Evolutionary conservation across 106 monocot genomes (phyloP), one percentile per base, ranked within the genome.

Genomic region (Platanthera guangdongensis): DNA sequence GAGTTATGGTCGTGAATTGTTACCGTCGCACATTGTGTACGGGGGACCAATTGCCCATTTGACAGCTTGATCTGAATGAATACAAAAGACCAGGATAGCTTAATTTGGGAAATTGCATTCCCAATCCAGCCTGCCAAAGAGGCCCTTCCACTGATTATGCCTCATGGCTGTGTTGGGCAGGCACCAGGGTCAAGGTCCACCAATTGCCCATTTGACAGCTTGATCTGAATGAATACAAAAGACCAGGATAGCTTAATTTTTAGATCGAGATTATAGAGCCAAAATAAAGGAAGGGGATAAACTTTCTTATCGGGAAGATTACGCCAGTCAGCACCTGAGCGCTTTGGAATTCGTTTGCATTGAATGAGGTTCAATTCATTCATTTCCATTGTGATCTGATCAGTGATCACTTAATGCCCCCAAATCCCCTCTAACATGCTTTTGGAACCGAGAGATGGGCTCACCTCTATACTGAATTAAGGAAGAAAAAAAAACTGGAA

Each of bases 141-240:
- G 78, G 62, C 90, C 99, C 82, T 99, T 99, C 99, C 99, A 94
- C 53, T 99, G 99, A 59, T 99, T 99, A 78, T 99, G 99, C 81
- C 94, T 89, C 84, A 85, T 84, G 16, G 92, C 92, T n/a, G 92
- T 92, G 74, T 92, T 88, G 13, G 92, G 92, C n/a, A 92, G 68
- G 76, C 92, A 99, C 99, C 99, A 99, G 22, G 99, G 99, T 57
- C 92, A 16, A 99, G 62, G 68, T 94, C 94, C 71, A 90, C 99
- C 68, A 81, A 75, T 52, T 93, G 87, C 47, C 93, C 91, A 54
- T 74, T 85, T 50, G 90, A 91, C 68, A 97, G 57, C 74, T 91
- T 97, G 10, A 97, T 91, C 96, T 81, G 75, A 54, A 75, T 14
- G 8, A 46, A 74, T 48, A 64, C 25, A 50, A 64, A 73, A 53